Conservation (phyloP, 1,284 basidiomycete species). For the Filobasidium uniguttulatum region DNA sequence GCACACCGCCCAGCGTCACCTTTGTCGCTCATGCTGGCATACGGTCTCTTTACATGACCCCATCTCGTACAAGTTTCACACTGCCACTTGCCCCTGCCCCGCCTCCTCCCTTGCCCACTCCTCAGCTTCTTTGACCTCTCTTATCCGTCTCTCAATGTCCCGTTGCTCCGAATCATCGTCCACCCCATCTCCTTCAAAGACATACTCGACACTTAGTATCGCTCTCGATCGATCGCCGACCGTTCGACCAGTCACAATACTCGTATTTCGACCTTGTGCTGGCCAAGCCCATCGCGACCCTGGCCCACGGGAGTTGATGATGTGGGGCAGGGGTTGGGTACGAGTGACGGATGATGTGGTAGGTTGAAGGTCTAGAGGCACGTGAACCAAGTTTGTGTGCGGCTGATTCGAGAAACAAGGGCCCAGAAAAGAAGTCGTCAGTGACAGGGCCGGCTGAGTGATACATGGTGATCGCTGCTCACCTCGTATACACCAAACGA, state of each 20-base stretch:
- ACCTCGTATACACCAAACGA: constrained; percentile 28
- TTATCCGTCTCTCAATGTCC: constrained; percentile 9
- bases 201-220: constrained; percentile 31
- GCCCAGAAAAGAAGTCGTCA: no score
- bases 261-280: background rate
- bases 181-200: constrained; percentile 22
- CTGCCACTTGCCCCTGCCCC: no score
- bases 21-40: no score
- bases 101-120: no score
- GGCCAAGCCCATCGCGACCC: constrained; percentile 6
- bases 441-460: no score
- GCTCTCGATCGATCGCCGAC: constrained; percentile 20
- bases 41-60: no score
- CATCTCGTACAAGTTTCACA: no score
- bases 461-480: no score
- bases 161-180: no score
- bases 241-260: constrained; percentile 4
- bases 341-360: constrained; percentile 16
- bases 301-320: constrained; percentile 12
- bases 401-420: constrained; percentile 18
- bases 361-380: constrained; percentile 32
- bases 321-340: constrained; percentile 22
- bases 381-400: constrained; percentile 33
- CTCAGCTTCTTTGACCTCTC: constrained; percentile 26
- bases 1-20: no score